Base-by-base conservation (phyloP, 129 eudicot species). In the Glebionis coronaria region DNA sequence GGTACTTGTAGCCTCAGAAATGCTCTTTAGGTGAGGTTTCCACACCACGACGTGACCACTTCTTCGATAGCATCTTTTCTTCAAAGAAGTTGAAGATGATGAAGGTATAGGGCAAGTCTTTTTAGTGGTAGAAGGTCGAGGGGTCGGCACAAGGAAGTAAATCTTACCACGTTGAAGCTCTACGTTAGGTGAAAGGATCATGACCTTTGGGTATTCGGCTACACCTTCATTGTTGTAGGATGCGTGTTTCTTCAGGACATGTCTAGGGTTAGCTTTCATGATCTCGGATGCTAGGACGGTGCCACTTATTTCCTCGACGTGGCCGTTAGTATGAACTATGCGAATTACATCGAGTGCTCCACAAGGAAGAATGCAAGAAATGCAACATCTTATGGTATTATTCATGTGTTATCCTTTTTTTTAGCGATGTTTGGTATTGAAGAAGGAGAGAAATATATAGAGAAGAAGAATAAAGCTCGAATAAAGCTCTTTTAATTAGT, bases 331-430 rank as follows among this genome's bases (percentile, higher is more conserved):
- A 44, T 89, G 96, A 10, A 89, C 90, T 28, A 89, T 83, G 5
- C 96, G 78, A 70, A 89, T 81, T 50, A 89, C 96, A 51, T 85
- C 94, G 12, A 89, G 84, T 8, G 86, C 70, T 1, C 96, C 96
- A 49, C 96, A 89, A 29, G 96, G 96, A 56, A 89, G 85, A 75
- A 89, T 81, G 79, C 96, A 89, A 35, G 96, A 89, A 56, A 89
- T 79, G 84, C 88, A 89, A 71, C 96, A 89, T 69, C 90, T 85
- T 29, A 89, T 81, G 46, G 82, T 65, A 59, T 81, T 85, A 89
- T 83, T 85, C 90, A 83, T 82, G 64, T 57, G 70, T 49, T 49
- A 56, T 56, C n/a, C n/a, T n/a, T 31, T 12, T 55, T 4, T 46
- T 21, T 53, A 53, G 31, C 31, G 25, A 58, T 23, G 40, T 7